Evolutionary conservation across 805 yeast genomes (phyloP), one percentile per base, ranked within the genome.

Genomic region (Osmozyma mogii): DNA sequence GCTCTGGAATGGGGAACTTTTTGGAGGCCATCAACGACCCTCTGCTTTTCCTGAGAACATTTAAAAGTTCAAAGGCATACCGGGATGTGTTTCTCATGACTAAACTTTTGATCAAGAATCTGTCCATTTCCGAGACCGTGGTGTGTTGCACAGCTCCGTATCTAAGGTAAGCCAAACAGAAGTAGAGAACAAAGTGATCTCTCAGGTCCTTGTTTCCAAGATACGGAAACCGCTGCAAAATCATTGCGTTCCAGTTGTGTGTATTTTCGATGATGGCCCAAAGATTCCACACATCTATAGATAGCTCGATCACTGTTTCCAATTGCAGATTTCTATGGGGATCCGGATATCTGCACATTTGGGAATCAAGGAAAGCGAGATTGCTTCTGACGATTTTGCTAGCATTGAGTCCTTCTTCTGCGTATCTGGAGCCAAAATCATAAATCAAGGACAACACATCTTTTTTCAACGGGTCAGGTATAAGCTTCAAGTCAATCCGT

Each of bases 201-300:
- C 68, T 36, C 60, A 59, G 63, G 15, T 45, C 41, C 0, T 45
- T 31, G 32, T 61, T 61, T 3, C 70, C 70, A 28, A 58, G 41
- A 32, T 60, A 63, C 1, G 66, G 62, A 37, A 43, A 63, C 18
- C 48, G 50, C 30, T 61, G 70, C 15, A 59, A 45, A 17, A 56
- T 43, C 25, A 63, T 35, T 25, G 44, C 45, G 28, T 56, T 57
- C 70, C 70, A 63, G 34, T 35, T 38, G 42, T 58, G 14, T 34
- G 40, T 24, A 31, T 38, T 13, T 34, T 40, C 10, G 40, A 35
- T 5, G 44, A 26, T 23, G 33, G 38, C n/a, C 44, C 34, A 15
- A 31, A 40, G 27, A 7, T 56, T 37, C 68, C 68, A 63, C 1
- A 52, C 32, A 11, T 43, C 39, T n/a, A 61, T 43, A 15, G 44